Evolutionary conservation across 129 eudicot species (phyloP).

Genomic region (Deinandra increscens): DNA sequence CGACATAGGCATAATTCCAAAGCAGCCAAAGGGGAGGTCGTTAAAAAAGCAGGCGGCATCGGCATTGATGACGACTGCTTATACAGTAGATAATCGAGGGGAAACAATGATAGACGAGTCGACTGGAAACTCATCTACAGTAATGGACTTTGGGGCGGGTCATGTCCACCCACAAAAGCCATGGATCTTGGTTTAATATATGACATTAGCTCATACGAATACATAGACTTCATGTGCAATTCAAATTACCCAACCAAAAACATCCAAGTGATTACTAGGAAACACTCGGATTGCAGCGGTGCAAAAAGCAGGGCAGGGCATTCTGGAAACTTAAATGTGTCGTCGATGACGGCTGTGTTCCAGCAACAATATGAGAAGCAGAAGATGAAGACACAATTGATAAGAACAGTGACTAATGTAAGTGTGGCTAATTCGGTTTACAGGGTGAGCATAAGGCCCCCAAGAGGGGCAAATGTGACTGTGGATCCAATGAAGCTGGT

Average conservation of each 20-base stretch:
- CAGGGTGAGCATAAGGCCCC: constrained; percentile 46
- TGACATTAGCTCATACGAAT: constrained; percentile 68
- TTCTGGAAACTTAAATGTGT: constrained; percentile 74
- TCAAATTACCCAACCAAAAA: constrained; percentile 65
- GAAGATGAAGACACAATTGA: constrained; percentile 72
- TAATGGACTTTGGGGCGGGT: constrained; percentile 90
- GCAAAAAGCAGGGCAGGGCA: constrained; percentile 70
- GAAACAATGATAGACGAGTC: constrained; percentile 75
- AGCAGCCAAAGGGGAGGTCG: constrained; percentile 83
- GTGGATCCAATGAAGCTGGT: constrained; percentile 68
- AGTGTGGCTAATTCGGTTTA: constrained; percentile 67
- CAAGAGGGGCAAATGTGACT: constrained; percentile 57
- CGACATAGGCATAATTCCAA: constrained; percentile 90
- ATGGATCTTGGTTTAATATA: constrained; percentile 92
- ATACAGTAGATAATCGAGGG: constrained; percentile 58
- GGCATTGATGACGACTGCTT: constrained; percentile 80
- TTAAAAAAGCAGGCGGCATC: constrained; percentile 81
- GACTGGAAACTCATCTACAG: constrained; percentile 73
- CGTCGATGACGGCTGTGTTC: constrained; percentile 66
- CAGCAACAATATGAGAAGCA: constrained; percentile 71
- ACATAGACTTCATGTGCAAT: constrained; percentile 76
- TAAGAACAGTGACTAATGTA: constrained; percentile 73
- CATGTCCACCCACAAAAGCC: constrained; percentile 87
- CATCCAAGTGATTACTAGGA: constrained; percentile 61
- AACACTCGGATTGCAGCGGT: constrained; percentile 51